Evolutionary conservation across 2,329 filamentous ascomycete species (phyloP), one percentile per base, ranked within the genome.

Genomic region (Aspergillus ochraceus): DNA sequence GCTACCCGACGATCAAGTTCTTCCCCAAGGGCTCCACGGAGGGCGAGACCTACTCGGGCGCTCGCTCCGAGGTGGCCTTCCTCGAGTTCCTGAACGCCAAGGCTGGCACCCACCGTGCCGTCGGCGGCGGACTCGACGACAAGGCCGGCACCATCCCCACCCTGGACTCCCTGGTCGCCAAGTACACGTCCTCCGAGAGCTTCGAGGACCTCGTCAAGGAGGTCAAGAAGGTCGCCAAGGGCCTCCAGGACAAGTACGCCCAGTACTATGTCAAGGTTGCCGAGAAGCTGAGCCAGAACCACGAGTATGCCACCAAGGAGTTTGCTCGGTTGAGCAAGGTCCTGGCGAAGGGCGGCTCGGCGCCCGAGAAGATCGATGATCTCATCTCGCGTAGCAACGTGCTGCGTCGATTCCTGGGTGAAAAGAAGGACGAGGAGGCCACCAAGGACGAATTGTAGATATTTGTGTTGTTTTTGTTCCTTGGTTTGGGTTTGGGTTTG

Each of bases 1-100:
- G 90, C 39, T 99, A 96, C 84, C 95, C 95, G 53, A 99, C 95
- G 64, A 97, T 99, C 83, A 97, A 97, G 82, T 99, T 89, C 86
- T 99, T 97, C 86, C 86, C 92, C 68, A 90, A 90, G 76, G 93
- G 92, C 68, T 90, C 88, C 73, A 90, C 85, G 64, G 87, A 90
- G 72, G 77, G 87, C 50, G 84, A 88, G 69, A 74, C 82, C 50
- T 99, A 97, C 84, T 80, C 83, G 56, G 89, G 90, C 62, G 90
- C 85, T 63, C 93, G 95, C 66, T 81, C 82, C 53, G 92, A 97
- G 82, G 82, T 85, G 51, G 90, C 88, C 65, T 82, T 99, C 47
- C 77, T 98, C 67, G 77, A 84, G 4, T 99, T 90, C 81, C 75
- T 99, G 78, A 99, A 99, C 83, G 83, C 88, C 69, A 90, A 97